Evolutionary conservation across 331 rosid species (phyloP), one percentile per base, ranked within the genome.

Genomic region (Arachis monticola): DNA sequence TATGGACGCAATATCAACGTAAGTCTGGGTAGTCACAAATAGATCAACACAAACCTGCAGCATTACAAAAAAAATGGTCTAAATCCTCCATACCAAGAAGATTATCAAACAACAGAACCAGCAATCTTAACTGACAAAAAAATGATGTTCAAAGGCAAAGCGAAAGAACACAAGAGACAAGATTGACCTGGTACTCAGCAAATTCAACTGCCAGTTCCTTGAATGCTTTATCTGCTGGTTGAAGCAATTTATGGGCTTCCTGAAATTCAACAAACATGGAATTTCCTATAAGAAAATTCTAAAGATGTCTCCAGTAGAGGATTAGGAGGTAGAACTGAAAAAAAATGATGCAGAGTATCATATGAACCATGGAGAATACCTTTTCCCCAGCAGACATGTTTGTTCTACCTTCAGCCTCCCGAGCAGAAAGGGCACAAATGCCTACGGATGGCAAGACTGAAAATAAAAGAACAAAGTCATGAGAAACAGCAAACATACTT

Each of bases 221-320:
- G 85, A 90, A 88, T 70, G 89, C 77, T 89, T 90, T 92, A 77
- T 95, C 99, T 63, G 84, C 93, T 1, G 99, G 93, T 60, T 95
- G 99, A 78, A 95, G 97, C 77, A 95, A 92, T 73, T 92, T 95
- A 82, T 90, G 91, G 78, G 97, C 92, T 85, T 95, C 99, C 99
- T 95, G 90, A 81, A 75, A 85, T 81, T 63, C 48, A 66, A 71
- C 14, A 80, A 45, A 42, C 38, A 61, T 42, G 65, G 45, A 79
- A 68, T 69, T 82, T 61, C 38, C 69, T 70, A 55, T 51, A 70
- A 67, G 69, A 44, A 70, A 8, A 51, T 69, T n/a, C 40, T 64
- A 69, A 77, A 77, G 14, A 30, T 70, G 58, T 46, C 57, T 48
- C 70, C 69, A 71, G 11, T 57, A 41, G 40, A 46, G 47, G 51